phyloP scores from a whole-genome alignment of 129 eudicot species.

The Helichrysum umbraculigerum region DNA sequence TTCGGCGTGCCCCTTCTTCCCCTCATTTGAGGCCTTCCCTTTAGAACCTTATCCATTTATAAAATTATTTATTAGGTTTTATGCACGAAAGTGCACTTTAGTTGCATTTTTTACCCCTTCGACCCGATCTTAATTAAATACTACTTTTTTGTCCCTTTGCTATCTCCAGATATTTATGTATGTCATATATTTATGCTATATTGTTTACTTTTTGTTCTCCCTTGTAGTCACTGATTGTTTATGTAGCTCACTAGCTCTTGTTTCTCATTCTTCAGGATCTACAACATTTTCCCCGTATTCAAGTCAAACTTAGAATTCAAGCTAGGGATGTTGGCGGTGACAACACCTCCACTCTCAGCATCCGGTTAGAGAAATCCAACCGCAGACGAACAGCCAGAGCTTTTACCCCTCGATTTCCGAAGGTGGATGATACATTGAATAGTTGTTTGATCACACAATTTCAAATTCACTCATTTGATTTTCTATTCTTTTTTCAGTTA shows the following conservation, averaged over 20 bases:
- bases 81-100: background rate
- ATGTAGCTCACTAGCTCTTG: background rate
- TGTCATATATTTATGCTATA: background rate
- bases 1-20: no score
- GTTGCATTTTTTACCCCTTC: background rate
- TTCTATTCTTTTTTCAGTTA: slow-evolving; percentile 38
- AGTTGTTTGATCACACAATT: background rate
- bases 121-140: background rate
- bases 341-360: slow-evolving; percentile 40
- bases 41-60: background rate
- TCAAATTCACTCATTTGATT: slow-evolving; percentile 10
- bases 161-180: background rate
- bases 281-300: slow-evolving; percentile 75
- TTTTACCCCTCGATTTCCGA: slow-evolving; percentile 82
- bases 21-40: no score
- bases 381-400: slow-evolving; percentile 64
- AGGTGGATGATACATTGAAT: slow-evolving; percentile 45
- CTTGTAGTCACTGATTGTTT: slow-evolving; percentile 7
- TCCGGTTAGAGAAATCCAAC: slow-evolving; percentile 65
- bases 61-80: background rate
- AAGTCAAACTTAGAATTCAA: slow-evolving; percentile 60
- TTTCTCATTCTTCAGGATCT: slow-evolving; percentile 55
- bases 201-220: background rate
- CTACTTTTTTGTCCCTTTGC: background rate
- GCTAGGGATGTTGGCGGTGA: slow-evolving; percentile 34